Conservation (phyloP, 2,329 filamentous ascomycete species). For the Stagonosporopsis cucurbitacearum region DNA sequence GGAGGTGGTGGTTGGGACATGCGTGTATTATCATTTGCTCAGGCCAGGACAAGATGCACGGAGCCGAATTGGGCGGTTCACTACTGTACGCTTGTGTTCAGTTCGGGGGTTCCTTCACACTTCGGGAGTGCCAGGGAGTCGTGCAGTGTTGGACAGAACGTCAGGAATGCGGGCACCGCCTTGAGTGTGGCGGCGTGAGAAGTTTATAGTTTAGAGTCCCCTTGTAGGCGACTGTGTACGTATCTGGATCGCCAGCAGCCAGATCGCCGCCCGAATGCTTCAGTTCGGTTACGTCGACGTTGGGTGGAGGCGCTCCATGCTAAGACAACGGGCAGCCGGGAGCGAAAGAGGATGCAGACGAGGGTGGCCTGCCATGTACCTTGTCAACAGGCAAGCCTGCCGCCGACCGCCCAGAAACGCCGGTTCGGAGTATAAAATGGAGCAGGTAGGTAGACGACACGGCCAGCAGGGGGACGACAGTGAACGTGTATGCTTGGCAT, state of each 20-base stretch:
- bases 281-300: conserved; percentile 46
- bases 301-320: conserved; percentile 45
- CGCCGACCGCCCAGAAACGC: conserved; percentile 36
- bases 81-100: conserved; percentile 36
- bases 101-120: conserved; percentile 43
- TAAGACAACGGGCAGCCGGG: conserved; percentile 41
- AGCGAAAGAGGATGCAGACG: conserved; percentile 37
- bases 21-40: conserved; percentile 53
- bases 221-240: conserved; percentile 43
- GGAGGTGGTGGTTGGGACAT: conserved; percentile 52
- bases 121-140: conserved; percentile 47
- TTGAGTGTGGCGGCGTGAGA: conserved; percentile 48
- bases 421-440: conserved; percentile 39
- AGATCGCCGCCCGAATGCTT: conserved; percentile 45
- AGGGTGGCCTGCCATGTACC: conserved; percentile 35
- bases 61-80: conserved; percentile 50
- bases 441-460: conserved; percentile 30
- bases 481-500: conserved; percentile 41
- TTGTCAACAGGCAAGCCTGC: conserved; percentile 43
- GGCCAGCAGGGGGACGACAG: conserved; percentile 23
- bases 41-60: conserved; percentile 49
- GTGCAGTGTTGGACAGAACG: conserved; percentile 48
- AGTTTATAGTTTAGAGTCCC: conserved; percentile 45
- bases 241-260: conserved; percentile 50
- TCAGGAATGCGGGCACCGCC: conserved; percentile 49